Conservation (phyloP, 148 eudicot species). For the Nepenthes mirabilis region DNA sequence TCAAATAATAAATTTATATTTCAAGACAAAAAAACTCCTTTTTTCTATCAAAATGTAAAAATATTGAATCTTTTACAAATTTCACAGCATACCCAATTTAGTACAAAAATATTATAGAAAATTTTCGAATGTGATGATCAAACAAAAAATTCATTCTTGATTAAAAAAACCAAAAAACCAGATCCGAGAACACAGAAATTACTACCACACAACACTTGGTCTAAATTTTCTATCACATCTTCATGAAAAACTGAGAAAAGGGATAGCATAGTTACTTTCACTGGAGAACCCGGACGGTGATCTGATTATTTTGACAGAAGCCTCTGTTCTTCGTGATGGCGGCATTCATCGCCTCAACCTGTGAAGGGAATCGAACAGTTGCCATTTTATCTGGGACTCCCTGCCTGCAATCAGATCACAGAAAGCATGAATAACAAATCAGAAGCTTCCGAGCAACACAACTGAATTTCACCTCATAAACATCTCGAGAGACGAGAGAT, state of each 20-base stretch:
- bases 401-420: slow-evolving; percentile 23
- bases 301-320: slow-evolving; percentile 40
- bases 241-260: not conserved
- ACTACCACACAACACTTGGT: too few relatives aligned
- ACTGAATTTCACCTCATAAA: slow-evolving; percentile 29
- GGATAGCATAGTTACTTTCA: slow-evolving; percentile 8
- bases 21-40: too few relatives aligned
- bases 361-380: slow-evolving; percentile 36
- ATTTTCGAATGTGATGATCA: too few relatives aligned
- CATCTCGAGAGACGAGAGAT: slow-evolving; percentile 35
- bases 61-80: too few relatives aligned
- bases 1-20: too few relatives aligned
- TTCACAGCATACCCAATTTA: too few relatives aligned
- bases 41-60: too few relatives aligned
- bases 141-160: too few relatives aligned
- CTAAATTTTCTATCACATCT: not conserved
- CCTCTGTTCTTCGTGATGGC: slow-evolving; percentile 42
- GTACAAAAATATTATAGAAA: too few relatives aligned
- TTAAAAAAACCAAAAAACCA: too few relatives aligned
- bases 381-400: slow-evolving; percentile 32
- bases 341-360: slow-evolving; percentile 47
- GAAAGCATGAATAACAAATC: not conserved
- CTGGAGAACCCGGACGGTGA: slow-evolving; percentile 50
- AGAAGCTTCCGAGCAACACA: not conserved
- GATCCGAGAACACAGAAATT: too few relatives aligned